Evolutionary conservation across 2,329 filamentous ascomycete species (phyloP), one percentile per base, ranked within the genome.

Genomic region (Alternaria triticina): DNA sequence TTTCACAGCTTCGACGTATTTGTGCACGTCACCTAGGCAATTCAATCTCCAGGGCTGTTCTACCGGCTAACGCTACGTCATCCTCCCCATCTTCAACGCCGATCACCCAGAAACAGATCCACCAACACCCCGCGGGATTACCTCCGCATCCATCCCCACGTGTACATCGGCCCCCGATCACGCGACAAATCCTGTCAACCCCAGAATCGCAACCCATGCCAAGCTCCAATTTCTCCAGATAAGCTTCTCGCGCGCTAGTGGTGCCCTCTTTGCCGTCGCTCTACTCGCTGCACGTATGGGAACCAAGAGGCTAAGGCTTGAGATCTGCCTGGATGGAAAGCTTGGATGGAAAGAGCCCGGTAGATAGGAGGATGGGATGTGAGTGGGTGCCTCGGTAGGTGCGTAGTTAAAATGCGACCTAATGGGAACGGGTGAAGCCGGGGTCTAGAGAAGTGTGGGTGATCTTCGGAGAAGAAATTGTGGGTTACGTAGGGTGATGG

Each of bases 211-310:
- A 20, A 55, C 15, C 20, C 3, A 28, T 20, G 54, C 62, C 62
- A 62, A 65, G 62, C 27, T 25, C 36, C n/a, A 6, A 5, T 2
- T 6, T 23, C 12, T 15, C 15, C 3, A 57, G 54, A 65, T 65
- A 65, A 65, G 62, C 62, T 50, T 57, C 33, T 50, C 27, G 25
- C 17, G 30, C 51, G 9, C 59, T 36, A 62, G 43, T 62, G 62
- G 54, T 55, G 36, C 58, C 59, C 36, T 33, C 59, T 25, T 51
- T 36, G 3, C 5, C 25, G n/a, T 51, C 30, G 10, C 5, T 46
- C 15, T 7, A 15, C 22, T 17, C 25, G 13, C 28, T 23, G 28
- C 40, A 56, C 15, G 12, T 13, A 45, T 33, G 7, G 17, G 6
- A 27, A 3, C 44, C 50, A 65, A 65, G 62, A 45, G 11, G 36